A percentile compares a stretch with the other conserved stretches of the same genome.
Conservation (phyloP, 495 filamentous ascomycete genomes). For the Xylaria scruposa region DNA sequence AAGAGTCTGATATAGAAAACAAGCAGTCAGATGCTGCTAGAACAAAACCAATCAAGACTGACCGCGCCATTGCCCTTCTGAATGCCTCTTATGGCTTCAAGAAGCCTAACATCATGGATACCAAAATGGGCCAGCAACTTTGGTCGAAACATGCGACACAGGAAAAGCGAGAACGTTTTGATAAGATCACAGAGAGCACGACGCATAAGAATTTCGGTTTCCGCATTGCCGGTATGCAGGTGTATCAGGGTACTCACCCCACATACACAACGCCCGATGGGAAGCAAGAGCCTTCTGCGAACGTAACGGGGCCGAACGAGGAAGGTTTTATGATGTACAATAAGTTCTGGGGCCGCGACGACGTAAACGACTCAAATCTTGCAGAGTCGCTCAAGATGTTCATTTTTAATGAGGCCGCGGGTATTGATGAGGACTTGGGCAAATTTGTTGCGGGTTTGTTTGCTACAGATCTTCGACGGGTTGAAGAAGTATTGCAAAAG, state of each 20-base stretch:
- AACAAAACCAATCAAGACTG: slow-evolving; percentile 68
- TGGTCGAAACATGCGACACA: slow-evolving; percentile 84
- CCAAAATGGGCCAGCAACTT: slow-evolving; percentile 85
- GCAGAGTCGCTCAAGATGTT: slow-evolving; percentile 77
- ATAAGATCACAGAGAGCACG: slow-evolving; percentile 77
- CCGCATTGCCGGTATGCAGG: slow-evolving; percentile 92
- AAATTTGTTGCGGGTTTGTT: slow-evolving; percentile 68
- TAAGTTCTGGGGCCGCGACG: slow-evolving; percentile 80
- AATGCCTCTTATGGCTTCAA: slow-evolving; percentile 84
- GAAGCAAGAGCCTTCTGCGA: slow-evolving; percentile 36
- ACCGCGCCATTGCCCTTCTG: slow-evolving; percentile 82
- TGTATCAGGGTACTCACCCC: slow-evolving; percentile 68
- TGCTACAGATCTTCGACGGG: slow-evolving; percentile 66
- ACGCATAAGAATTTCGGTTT: slow-evolving; percentile 84
- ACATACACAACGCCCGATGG: slow-evolving; percentile 5
- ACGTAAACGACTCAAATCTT: slow-evolving; percentile 73
- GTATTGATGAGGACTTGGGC: slow-evolving; percentile 59
- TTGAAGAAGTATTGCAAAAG: slow-evolving; percentile 69
- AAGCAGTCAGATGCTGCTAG: slow-evolving; percentile 49
- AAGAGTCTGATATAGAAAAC: slow-evolving; percentile 33
- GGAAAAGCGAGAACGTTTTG: slow-evolving; percentile 79
- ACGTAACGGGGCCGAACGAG: slow-evolving; percentile 52
- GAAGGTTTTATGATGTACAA: slow-evolving; percentile 76
- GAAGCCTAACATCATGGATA: slow-evolving; percentile 90
- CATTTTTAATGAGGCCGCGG: slow-evolving; percentile 68